Conservation (phyloP, 352 stramenopile species). For the Pythium guiyangense region DNA sequence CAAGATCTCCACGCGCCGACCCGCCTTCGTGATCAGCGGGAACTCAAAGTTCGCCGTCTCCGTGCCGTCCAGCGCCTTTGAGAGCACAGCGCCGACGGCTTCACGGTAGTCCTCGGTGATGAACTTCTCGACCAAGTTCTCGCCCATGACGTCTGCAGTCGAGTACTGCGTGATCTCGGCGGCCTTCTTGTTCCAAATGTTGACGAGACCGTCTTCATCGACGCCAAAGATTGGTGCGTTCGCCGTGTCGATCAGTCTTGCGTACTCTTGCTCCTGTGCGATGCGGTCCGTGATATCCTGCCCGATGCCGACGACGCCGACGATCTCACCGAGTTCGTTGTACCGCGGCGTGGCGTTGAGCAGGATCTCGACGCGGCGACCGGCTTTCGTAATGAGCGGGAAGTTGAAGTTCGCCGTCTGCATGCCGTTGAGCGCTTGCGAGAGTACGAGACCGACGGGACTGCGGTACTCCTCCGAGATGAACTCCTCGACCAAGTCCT, state of each 20-base stretch:
- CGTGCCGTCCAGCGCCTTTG: slow-evolving; percentile 29
- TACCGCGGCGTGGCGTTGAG: slow-evolving; percentile 70
- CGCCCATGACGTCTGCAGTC: slow-evolving; percentile 11
- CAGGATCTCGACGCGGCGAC: slow-evolving; percentile 75
- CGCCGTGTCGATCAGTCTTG: slow-evolving; percentile 55
- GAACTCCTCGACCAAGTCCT: slow-evolving; percentile 88
- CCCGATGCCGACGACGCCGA: slow-evolving; percentile 62
- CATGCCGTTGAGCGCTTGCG: slow-evolving; percentile 45
- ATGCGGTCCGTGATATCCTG: slow-evolving; percentile 54
- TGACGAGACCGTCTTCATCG: slow-evolving; percentile 15
- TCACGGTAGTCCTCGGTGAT: slow-evolving; percentile 50
- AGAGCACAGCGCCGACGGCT: slow-evolving; percentile 23
- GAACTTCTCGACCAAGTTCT: slow-evolving; percentile 67
- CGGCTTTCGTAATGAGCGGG: slow-evolving; percentile 77
- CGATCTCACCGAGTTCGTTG: slow-evolving; percentile 21
- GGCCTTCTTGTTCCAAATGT: slow-evolving; percentile 1
- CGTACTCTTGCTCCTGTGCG: slow-evolving; percentile 39
- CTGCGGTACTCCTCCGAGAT: slow-evolving; percentile 79
- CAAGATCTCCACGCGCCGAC: slow-evolving; percentile 42
- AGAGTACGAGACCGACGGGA: slow-evolving; percentile 51
- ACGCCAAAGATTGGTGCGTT: slow-evolving; percentile 76
- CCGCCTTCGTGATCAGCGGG: slow-evolving; percentile 46
- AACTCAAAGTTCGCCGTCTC: slow-evolving; percentile 68
- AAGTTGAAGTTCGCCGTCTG: slow-evolving; percentile 87
- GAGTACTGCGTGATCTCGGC: slow-evolving; percentile 2